These are phyloP conservation scores for Amylostereum areolatum DNA, from an alignment of 1,284 basidiomycete genomes.

Conservation along the genomic window DNA sequence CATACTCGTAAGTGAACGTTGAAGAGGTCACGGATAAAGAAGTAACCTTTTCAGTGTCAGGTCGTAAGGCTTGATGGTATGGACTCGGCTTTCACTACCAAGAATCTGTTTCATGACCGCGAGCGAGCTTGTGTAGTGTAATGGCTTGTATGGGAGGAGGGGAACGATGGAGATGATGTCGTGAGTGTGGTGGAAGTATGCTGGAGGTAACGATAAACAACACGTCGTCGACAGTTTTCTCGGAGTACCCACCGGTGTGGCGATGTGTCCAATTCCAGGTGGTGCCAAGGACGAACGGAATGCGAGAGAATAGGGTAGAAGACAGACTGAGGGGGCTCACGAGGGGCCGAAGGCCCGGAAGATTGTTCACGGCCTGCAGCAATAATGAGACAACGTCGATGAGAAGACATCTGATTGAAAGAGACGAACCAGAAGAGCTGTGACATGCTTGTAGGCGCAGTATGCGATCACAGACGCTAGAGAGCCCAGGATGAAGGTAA, in stretches of 20 bases:
- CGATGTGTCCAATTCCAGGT: background rate
- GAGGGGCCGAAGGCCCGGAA: background rate
- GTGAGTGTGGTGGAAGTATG: background rate
- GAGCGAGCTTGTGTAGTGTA: background rate
- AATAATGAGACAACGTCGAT: too few relatives aligned
- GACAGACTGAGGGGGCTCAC: background rate
- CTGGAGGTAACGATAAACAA: background rate
- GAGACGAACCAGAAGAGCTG: too few relatives aligned
- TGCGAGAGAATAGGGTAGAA: background rate
- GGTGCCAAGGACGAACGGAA: background rate
- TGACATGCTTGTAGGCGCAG: too few relatives aligned
- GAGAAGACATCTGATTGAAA: too few relatives aligned
- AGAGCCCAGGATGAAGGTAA: too few relatives aligned
- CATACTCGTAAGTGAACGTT: background rate
- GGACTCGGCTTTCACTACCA: background rate
- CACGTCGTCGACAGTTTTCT: background rate
- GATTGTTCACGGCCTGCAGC: background rate
- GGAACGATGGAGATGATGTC: background rate
- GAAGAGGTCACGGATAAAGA: background rate
- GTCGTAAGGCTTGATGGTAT: background rate
- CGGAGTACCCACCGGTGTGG: background rate
- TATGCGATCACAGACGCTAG: too few relatives aligned
- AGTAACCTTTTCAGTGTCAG: background rate
- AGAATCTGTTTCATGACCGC: background rate
- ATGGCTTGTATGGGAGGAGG: background rate